Percentiles rank a stretch among this genome's conserved stretches.
Evolutionary conservation across 2,329 filamentous ascomycete genomes (phyloP).

Genomic region (Calonectria hawksworthii): DNA sequence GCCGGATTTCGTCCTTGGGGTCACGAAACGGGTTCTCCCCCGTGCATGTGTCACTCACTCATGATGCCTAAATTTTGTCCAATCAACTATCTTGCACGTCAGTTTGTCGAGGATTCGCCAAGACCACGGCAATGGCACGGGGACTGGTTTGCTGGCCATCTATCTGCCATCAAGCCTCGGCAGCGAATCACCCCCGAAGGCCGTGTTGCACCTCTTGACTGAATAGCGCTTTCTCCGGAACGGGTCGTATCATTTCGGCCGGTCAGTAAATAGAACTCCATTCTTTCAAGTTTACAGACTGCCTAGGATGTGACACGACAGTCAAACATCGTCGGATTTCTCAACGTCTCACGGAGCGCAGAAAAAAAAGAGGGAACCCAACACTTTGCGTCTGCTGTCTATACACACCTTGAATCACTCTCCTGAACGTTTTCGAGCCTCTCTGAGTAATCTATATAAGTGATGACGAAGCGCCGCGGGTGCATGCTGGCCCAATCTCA

Average conservation of each 20-base stretch:
- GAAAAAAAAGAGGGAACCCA: slow-evolving; percentile 19
- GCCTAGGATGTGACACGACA: slow-evolving; percentile 36
- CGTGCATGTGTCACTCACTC: slow-evolving; percentile 6
- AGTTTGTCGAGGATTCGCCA: background rate
- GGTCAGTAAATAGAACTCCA: background rate
- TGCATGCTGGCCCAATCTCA: background rate
- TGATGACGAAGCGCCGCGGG: slow-evolving; percentile 4
- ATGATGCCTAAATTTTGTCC: background rate
- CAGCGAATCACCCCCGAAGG: background rate
- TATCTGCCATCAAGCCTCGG: background rate
- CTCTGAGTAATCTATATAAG: slow-evolving; percentile 34
- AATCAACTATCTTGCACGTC: background rate
- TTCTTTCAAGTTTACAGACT: slow-evolving; percentile 2
- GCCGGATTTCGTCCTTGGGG: background rate
- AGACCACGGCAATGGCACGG: slow-evolving; percentile 16
- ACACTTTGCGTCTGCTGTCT: background rate
- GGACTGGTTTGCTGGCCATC: background rate
- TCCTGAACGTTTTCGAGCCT: slow-evolving; percentile 18
- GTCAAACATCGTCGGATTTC: slow-evolving; percentile 24
- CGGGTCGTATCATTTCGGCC: background rate
- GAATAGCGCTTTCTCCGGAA: background rate
- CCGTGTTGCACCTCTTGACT: background rate
- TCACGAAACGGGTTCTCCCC: slow-evolving; percentile 4
- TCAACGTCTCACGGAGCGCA: slow-evolving; percentile 36
- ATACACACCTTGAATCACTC: slow-evolving; percentile 34